phyloP scores from a whole-genome alignment of 1,284 basidiomycete genomes.

The Caloboletus firmus region DNA sequence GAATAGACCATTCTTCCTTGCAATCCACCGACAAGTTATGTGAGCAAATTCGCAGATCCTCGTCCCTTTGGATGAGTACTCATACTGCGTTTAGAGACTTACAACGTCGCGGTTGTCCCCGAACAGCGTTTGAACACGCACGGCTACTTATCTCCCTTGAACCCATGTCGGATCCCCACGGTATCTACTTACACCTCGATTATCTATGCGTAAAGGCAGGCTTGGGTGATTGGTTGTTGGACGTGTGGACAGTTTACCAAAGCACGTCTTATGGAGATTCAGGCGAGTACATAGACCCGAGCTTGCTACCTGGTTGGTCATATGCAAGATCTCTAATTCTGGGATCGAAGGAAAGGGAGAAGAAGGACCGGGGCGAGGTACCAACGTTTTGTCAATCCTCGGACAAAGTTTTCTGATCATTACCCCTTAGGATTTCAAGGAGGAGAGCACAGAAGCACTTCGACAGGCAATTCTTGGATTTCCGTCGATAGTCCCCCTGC shows the following conservation, averaged over 20 bases:
- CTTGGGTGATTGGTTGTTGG: conserved; percentile 78
- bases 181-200: conserved; percentile 80
- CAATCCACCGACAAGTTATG: conserved; percentile 75
- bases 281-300: conserved; percentile 50
- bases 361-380: conserved; percentile 47
- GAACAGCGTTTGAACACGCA: conserved; percentile 88
- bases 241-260: conserved; percentile 52
- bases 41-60: conserved; percentile 38
- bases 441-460: conserved; percentile 62
- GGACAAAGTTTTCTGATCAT: background rate
- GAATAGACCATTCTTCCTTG: conserved; percentile 84
- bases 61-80: background rate
- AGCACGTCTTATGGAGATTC: conserved; percentile 5
- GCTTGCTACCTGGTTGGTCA: conserved; percentile 74
- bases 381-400: background rate
- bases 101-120: conserved; percentile 81
- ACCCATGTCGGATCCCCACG: conserved; percentile 84
- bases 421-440: conserved; percentile 10
- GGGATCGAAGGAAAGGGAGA: conserved; percentile 54
- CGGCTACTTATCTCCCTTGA: conserved; percentile 80
- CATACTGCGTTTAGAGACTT: conserved; percentile 57
- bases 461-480: conserved; percentile 73
- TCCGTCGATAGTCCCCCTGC: conserved; percentile 74
- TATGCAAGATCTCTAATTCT: conserved; percentile 77
- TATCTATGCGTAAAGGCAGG: conserved; percentile 78